These are phyloP conservation scores for Talaromyces rugulosus DNA, from an alignment of 2,329 filamentous ascomycete species.

Conservation along the genomic window DNA sequence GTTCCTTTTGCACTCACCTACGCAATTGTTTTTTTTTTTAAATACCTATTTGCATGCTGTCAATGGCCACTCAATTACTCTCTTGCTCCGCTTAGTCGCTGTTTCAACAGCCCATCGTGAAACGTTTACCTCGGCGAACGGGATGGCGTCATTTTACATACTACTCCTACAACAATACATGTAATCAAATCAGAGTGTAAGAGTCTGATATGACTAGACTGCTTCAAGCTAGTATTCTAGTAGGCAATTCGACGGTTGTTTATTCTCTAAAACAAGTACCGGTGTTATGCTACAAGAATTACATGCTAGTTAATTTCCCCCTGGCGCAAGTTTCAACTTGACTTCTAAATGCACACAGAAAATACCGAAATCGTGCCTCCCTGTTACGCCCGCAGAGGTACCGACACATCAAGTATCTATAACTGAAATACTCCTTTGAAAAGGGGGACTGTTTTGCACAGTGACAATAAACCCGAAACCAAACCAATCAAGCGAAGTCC, in stretches of 20 bases:
- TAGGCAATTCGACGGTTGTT: background rate
- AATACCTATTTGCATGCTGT: background rate
- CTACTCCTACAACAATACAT: background rate
- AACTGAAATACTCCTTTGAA: background rate
- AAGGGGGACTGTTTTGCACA: background rate
- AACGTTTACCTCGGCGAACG: background rate
- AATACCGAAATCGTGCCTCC: background rate
- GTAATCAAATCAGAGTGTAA: too few species aligned
- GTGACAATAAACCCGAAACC: background rate
- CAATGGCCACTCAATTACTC: background rate
- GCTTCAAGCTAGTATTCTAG: background rate
- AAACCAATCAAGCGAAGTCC: background rate
- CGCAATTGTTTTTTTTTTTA: too few species aligned
- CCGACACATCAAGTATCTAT: background rate
- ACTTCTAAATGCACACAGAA: background rate
- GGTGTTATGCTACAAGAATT: background rate
- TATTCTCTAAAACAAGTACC: background rate
- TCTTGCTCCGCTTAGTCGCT: background rate
- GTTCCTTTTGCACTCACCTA: background rate
- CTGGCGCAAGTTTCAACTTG: background rate
- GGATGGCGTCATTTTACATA: background rate
- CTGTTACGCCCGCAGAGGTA: background rate
- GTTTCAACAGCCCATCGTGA: background rate
- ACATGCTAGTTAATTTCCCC: background rate
- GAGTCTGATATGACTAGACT: too few species aligned